Evolutionary conservation across 2,329 filamentous ascomycete species (phyloP).

Genomic region (Plenodomus biglobosus): DNA sequence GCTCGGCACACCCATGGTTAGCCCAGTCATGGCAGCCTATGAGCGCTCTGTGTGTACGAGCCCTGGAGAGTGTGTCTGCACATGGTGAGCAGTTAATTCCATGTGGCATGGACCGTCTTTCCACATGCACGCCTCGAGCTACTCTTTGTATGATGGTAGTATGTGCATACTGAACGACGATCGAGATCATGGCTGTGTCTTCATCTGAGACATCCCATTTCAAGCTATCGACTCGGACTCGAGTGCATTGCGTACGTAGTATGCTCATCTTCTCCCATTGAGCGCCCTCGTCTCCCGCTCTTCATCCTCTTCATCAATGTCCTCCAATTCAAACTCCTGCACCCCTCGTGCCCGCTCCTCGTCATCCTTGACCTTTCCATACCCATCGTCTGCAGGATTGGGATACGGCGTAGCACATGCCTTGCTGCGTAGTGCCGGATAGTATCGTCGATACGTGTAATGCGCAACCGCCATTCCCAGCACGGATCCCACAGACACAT

Average conservation of each 20-base stretch:
- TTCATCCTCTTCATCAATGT: constrained; percentile 33
- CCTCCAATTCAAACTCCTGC: constrained; percentile 42
- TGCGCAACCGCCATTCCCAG: constrained; percentile 59
- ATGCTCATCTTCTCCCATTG: constrained; percentile 22
- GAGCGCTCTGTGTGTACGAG: not conserved
- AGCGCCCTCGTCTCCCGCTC: constrained; percentile 25
- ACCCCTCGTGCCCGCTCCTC: constrained; percentile 44
- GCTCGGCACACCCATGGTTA: constrained; percentile 14
- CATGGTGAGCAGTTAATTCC: too few species aligned
- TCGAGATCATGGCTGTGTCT: too few species aligned
- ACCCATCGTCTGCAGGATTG: constrained; percentile 40
- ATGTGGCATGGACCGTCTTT: too few species aligned
- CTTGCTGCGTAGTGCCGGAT: constrained; percentile 54
- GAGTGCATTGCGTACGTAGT: too few species aligned
- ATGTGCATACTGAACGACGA: too few species aligned
- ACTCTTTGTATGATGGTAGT: too few species aligned
- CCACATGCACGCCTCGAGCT: not conserved
- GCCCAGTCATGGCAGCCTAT: not conserved
- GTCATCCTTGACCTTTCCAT: constrained; percentile 49
- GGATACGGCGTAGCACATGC: constrained; percentile 57
- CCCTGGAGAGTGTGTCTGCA: too few species aligned
- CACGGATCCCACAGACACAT: constrained; percentile 59
- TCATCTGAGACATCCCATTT: not conserved
- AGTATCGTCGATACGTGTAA: constrained; percentile 63
- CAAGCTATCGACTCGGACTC: not conserved